A percentile compares a stretch with the other conserved stretches of the same genome.
These are phyloP conservation scores for Artemisia argyi DNA, from an alignment of 129 eudicot species.

Conservation along the genomic window DNA sequence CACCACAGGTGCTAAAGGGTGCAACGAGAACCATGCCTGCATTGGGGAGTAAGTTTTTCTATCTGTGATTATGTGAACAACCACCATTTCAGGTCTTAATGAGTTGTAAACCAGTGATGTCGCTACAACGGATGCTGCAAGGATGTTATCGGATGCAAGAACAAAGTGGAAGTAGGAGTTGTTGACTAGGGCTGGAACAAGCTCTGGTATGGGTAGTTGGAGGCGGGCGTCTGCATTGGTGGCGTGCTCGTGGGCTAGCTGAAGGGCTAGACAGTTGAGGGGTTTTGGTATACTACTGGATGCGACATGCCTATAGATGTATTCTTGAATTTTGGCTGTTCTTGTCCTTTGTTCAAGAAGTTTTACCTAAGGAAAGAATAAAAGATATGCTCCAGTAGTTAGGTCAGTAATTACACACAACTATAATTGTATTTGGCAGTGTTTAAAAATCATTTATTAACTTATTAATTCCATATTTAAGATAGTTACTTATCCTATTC, in stretches of 20 bases:
- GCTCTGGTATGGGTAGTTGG: slow-evolving; percentile 78
- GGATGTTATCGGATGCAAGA: slow-evolving; percentile 89
- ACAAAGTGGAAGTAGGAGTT: slow-evolving; percentile 86
- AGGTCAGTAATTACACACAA: background rate
- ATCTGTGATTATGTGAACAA: slow-evolving; percentile 81
- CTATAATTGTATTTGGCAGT: background rate
- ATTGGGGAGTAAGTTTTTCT: slow-evolving; percentile 77
- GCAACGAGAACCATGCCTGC: slow-evolving; percentile 97
- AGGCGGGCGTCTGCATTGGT: slow-evolving; percentile 79
- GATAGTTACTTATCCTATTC: no score
- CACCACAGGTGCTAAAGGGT: slow-evolving; percentile 74
- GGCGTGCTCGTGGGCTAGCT: slow-evolving; percentile 82
- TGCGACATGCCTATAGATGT: slow-evolving; percentile 91
- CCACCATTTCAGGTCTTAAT: slow-evolving; percentile 68
- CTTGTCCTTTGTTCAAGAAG: slow-evolving; percentile 86
- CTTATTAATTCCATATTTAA: no score
- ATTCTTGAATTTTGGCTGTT: slow-evolving; percentile 89
- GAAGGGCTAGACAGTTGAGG: slow-evolving; percentile 76
- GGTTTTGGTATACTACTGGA: slow-evolving; percentile 92
- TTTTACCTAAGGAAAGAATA: slow-evolving; percentile 48
- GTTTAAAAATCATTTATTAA: no score
- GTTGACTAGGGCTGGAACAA: slow-evolving; percentile 77
- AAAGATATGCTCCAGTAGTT: background rate
- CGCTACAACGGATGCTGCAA: slow-evolving; percentile 94
- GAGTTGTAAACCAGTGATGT: slow-evolving; percentile 75